A percentile compares a stretch with the other conserved stretches of the same genome.
Evolutionary conservation across 1,284 basidiomycete species (phyloP).

Genomic region (Ceratobasidium theobromae): DNA sequence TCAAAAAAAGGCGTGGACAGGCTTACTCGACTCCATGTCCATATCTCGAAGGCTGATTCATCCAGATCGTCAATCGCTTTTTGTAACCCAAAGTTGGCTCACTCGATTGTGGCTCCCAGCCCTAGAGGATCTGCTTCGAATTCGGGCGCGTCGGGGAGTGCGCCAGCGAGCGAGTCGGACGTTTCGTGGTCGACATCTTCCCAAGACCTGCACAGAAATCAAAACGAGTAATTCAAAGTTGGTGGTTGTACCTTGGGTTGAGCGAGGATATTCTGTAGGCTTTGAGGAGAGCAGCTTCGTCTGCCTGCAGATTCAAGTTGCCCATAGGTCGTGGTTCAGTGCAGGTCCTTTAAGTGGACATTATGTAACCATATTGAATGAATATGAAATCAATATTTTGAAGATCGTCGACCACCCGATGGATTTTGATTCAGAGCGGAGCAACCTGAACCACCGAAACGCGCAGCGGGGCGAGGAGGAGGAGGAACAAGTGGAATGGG

Average conservation of each 20-base stretch:
- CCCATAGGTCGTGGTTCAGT: slow-evolving; percentile 43
- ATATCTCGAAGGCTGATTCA: slow-evolving; percentile 63
- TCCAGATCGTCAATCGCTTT: neutral
- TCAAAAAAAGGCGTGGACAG: neutral
- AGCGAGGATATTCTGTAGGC: slow-evolving; percentile 71
- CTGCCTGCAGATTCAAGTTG: slow-evolving; percentile 63
- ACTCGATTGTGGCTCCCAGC: slow-evolving; percentile 63
- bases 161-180: slow-evolving; percentile 64
- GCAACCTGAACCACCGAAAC: slow-evolving; percentile 25
- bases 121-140: slow-evolving; percentile 70
- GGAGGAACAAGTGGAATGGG: neutral
- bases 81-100: slow-evolving; percentile 41
- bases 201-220: slow-evolving; percentile 58
- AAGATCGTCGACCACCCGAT: neutral
- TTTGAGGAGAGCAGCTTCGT: slow-evolving; percentile 72
- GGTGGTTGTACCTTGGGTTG: slow-evolving; percentile 56
- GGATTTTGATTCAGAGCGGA: slow-evolving; percentile 1
- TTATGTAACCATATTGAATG: neutral
- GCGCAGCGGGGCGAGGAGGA: neutral
- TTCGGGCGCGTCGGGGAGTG: slow-evolving; percentile 51
- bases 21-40: slow-evolving; percentile 72
- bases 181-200: slow-evolving; percentile 78
- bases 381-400: neutral
- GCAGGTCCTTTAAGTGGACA: neutral
- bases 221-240: neutral